phyloP scores from a whole-genome alignment of 176 grass and related monocot genomes.

The Oryza glaberrima region DNA sequence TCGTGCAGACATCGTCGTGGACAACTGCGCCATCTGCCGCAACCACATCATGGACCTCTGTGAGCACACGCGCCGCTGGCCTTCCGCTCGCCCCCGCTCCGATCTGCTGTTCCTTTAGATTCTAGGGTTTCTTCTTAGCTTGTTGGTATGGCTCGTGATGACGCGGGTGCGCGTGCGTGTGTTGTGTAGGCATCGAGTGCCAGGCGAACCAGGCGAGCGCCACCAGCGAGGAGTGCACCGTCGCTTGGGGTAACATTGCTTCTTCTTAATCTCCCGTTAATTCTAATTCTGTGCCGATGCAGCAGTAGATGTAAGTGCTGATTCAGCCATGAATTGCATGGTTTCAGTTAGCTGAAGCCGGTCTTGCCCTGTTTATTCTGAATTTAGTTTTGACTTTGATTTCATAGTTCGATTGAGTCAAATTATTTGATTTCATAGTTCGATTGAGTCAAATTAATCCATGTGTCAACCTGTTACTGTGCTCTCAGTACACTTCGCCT shows the following conservation, averaged over 20 bases:
- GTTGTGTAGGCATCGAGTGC: constrained; percentile 88
- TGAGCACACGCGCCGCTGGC: constrained; percentile 43
- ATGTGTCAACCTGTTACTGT: constrained; percentile 10
- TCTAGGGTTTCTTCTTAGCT: constrained; percentile 33
- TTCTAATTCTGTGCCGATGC: background rate
- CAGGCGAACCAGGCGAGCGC: constrained; percentile 99
- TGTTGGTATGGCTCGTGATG: constrained; percentile 17
- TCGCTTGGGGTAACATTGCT: constrained; percentile 82
- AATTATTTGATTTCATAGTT: constrained; percentile 1
- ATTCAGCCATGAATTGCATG: background rate
- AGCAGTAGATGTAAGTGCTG: background rate
- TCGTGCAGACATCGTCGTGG: constrained; percentile 87
- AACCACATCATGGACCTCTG: constrained; percentile 99
- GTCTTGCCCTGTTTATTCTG: background rate
- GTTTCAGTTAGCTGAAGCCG: background rate
- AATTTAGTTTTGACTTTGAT: background rate
- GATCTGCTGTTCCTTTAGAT: background rate
- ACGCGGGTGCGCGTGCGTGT: constrained; percentile 12
- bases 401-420: background rate
- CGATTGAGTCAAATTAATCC: background rate
- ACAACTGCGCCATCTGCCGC: constrained; percentile 98
- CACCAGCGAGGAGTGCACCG: constrained; percentile 97
- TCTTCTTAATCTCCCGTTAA: background rate
- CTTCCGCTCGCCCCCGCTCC: background rate
- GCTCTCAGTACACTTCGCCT: background rate